Evolutionary conservation across 495 filamentous ascomycete genomes (phyloP), one percentile per base, ranked within the genome.

Genomic region (Letharia lupina): DNA sequence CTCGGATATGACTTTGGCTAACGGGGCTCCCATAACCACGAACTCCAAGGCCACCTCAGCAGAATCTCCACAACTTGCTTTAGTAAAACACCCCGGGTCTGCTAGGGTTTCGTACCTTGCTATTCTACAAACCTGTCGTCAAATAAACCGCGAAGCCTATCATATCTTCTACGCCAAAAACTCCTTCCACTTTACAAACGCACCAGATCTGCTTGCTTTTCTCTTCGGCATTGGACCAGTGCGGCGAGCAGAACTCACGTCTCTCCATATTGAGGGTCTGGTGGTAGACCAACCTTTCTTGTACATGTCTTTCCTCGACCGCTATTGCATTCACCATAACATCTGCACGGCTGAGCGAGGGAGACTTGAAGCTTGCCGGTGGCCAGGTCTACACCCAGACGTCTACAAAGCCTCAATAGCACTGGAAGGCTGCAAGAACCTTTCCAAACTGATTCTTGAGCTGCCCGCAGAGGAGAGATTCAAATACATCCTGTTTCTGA

Each of bases 91-190:
- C 6, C 1, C 20, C 16, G 28, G 18, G 56, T 15, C 64, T 23
- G 31, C 33, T 3, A 54, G 52, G 16, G 39, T 18, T 9, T 60
- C 52, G 6, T 12, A 12, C 13, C 16, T 66, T 66, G 64, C 58
- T 13, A 20, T 67, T 28, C 28, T 67, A 52, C 60, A 52, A 28
- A 59, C 42, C 1, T 67, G 65, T 63, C 50, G 50, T 16, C 47
- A 40, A 13, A 50, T 63, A 16, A 28, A 67, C 18, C n/a, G 33
- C 3, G 65, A 67, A 52, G 52, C 60, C 31, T 50, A 57, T 12
- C 60, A 56, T 37, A 20, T 63, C 48, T 67, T 64, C 39, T 63
- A 59, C 47, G 52, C 65, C 18, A 63, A 45, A 4, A 62, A 58
- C n/a, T n/a, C 50, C 15, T 63, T 67, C 23, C 50, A 62, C 23